Evolutionary conservation across 768 basidiomycete species (phyloP).

Genomic region (Boletus rex-veris): DNA sequence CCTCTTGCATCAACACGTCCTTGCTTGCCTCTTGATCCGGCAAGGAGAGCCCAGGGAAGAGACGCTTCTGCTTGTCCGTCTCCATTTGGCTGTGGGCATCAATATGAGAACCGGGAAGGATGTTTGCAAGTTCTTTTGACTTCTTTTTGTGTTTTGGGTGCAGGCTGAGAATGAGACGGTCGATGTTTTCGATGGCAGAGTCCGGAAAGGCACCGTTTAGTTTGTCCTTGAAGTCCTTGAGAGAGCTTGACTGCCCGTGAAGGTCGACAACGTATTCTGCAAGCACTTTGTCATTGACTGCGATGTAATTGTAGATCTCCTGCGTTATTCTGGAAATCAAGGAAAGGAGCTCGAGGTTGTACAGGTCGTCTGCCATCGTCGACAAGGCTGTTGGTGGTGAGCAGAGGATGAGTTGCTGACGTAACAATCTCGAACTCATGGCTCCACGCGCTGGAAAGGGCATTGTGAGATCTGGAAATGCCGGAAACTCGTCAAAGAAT

Average conservation of each 20-base stretch:
- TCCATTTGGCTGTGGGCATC: slow-evolving; percentile 42
- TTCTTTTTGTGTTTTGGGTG: slow-evolving; percentile 94
- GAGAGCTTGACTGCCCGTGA: slow-evolving; percentile 78
- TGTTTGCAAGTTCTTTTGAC: slow-evolving; percentile 37
- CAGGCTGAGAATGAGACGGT: slow-evolving; percentile 90
- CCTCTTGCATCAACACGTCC: slow-evolving; percentile 82
- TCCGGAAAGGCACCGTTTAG: slow-evolving; percentile 82
- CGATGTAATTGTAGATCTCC: slow-evolving; percentile 86
- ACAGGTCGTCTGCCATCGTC: slow-evolving; percentile 74
- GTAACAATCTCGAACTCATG: slow-evolving; percentile 33
- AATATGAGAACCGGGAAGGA: slow-evolving; percentile 31
- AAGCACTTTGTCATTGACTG: slow-evolving; percentile 84
- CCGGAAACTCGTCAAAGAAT: slow-evolving; percentile 78
- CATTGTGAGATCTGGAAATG: slow-evolving; percentile 85
- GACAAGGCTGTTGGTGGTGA: not conserved
- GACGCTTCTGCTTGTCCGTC: slow-evolving; percentile 70
- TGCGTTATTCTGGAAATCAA: slow-evolving; percentile 89
- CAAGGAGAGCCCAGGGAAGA: slow-evolving; percentile 88
- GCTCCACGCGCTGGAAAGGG: slow-evolving; percentile 55
- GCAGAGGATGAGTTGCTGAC: slow-evolving; percentile 15
- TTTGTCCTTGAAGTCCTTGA: slow-evolving; percentile 77
- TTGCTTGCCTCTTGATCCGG: slow-evolving; percentile 68
- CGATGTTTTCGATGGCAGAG: slow-evolving; percentile 87
- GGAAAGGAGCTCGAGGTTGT: slow-evolving; percentile 90
- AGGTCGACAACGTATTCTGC: slow-evolving; percentile 94